Conservation (phyloP, 2,329 filamentous ascomycete species). For the Arthroderma uncinatum region DNA sequence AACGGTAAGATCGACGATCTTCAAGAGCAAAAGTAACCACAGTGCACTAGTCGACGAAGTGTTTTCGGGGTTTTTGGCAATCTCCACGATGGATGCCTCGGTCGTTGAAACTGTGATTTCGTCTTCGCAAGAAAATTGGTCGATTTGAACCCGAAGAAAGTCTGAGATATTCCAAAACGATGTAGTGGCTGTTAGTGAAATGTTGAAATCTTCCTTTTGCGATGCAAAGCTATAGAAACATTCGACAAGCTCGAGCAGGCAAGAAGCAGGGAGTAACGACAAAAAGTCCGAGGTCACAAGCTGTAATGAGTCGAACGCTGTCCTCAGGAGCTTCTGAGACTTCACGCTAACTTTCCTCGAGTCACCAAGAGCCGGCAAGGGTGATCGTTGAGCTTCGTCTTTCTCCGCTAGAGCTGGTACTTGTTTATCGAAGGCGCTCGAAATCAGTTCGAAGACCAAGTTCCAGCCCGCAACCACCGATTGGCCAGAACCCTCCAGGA, state of each 20-base stretch:
- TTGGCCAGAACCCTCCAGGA: conserved; percentile 83
- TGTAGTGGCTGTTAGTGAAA: conserved; percentile 85
- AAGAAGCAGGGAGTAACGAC: conserved; percentile 57
- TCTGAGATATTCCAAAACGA: conserved; percentile 95
- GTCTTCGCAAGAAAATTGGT: conserved; percentile 29
- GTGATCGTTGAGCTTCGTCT: conserved; percentile 14
- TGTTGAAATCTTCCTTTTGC: conserved; percentile 86
- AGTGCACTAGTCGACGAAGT: conserved; percentile 42
- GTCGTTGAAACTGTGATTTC: conserved; percentile 37
- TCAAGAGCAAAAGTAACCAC: conserved; percentile 29
- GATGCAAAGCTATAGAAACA: conserved; percentile 81
- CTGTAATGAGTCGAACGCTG: conserved; percentile 80
- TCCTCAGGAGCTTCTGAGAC: conserved; percentile 67
- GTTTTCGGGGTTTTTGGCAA: conserved; percentile 49
- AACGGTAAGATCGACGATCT: conserved; percentile 31
- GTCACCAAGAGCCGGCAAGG: conserved; percentile 14
- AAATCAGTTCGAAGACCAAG: conserved; percentile 72
- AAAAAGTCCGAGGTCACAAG: conserved; percentile 93
- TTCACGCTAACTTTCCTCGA: conserved; percentile 16
- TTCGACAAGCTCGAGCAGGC: conserved; percentile 67
- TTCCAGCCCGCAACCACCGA: conserved; percentile 74
- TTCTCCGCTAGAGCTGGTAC: not conserved
- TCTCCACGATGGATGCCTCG: conserved; percentile 46
- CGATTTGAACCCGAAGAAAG: conserved; percentile 52
- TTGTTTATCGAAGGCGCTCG: conserved; percentile 55